A percentile compares a stretch with the other conserved stretches of the same genome.
Conservation (phyloP, 345 rosid species). For the Citropsis articulata region DNA sequence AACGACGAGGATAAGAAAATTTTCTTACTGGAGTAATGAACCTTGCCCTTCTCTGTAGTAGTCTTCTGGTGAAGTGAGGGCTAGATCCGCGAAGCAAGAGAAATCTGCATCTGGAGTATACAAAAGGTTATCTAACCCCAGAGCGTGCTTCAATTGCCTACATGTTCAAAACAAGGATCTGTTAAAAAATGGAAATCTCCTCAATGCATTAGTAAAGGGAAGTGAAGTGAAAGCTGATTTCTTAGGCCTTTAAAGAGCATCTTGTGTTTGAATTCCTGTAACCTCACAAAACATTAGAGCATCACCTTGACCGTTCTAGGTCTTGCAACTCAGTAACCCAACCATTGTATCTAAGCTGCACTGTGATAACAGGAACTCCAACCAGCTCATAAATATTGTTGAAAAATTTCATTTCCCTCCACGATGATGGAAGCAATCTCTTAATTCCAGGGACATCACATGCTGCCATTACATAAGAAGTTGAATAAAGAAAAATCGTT, state of each 20-base stretch:
- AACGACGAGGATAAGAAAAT: neutral
- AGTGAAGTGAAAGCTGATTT: neutral
- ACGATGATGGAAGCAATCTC: slow-evolving; percentile 72
- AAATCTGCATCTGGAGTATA: slow-evolving; percentile 99
- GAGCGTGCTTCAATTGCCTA: slow-evolving; percentile 80
- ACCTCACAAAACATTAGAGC: neutral
- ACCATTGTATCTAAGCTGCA: slow-evolving; percentile 93
- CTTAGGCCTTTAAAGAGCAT: neutral
- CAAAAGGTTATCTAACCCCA: slow-evolving; percentile 88
- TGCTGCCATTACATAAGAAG: slow-evolving; percentile 43
- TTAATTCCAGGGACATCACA: slow-evolving; percentile 97
- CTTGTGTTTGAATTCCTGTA: neutral
- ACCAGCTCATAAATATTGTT: slow-evolving; percentile 79
- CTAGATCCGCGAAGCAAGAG: slow-evolving; percentile 95
- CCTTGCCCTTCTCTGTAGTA: slow-evolving; percentile 96
- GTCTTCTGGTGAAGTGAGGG: slow-evolving; percentile 88
- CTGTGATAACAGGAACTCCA: slow-evolving; percentile 89
- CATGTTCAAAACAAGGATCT: slow-evolving; percentile 6
- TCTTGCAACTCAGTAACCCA: slow-evolving; percentile 95
- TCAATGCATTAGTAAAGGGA: neutral
- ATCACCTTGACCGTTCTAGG: slow-evolving; percentile 77
- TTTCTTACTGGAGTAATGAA: slow-evolving; percentile 90
- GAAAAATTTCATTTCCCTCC: slow-evolving; percentile 80
- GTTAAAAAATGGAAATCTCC: neutral
- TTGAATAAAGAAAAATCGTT: neutral